Conservation (phyloP, 139 green algal genomes). For the Zygnema circumcarinatum region DNA sequence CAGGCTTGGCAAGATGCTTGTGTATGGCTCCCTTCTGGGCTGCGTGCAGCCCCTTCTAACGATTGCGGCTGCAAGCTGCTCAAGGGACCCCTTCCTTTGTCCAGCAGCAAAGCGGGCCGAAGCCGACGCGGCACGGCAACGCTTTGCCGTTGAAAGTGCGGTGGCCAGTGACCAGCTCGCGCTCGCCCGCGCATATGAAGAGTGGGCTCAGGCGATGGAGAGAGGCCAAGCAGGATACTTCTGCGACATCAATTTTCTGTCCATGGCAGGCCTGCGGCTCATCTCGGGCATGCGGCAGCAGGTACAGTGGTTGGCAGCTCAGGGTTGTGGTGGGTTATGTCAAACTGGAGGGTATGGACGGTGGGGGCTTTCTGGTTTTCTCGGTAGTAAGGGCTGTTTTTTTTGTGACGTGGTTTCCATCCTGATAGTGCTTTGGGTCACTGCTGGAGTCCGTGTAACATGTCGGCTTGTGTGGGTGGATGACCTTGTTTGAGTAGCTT, state of each 20-base stretch:
- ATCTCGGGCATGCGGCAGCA: slow-evolving; percentile 25
- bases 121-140: slow-evolving; percentile 52
- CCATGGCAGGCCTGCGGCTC: slow-evolving; percentile 11
- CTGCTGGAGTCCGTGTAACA: too few relatives aligned
- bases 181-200: slow-evolving; percentile 56
- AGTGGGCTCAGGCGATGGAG: slow-evolving; percentile 29
- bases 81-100: slow-evolving; percentile 26
- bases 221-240: background rate
- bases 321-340: slow-evolving; percentile 1
- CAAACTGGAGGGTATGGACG: background rate
- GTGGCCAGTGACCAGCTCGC: slow-evolving; percentile 58
- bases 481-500: too few relatives aligned
- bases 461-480: too few relatives aligned
- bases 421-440: background rate
- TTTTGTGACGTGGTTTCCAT: background rate
- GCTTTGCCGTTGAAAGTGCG: slow-evolving; percentile 28
- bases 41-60: slow-evolving; percentile 83
- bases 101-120: slow-evolving; percentile 49
- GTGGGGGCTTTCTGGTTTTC: background rate
- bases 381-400: background rate
- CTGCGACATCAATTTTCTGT: slow-evolving; percentile 58
- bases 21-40: slow-evolving; percentile 79
- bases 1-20: slow-evolving; percentile 83
- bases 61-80: slow-evolving; percentile 63
- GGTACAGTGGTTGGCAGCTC: background rate